These are phyloP conservation scores for Spathaspora boniae DNA, from an alignment of 805 yeast genomes.

Conservation along the genomic window DNA sequence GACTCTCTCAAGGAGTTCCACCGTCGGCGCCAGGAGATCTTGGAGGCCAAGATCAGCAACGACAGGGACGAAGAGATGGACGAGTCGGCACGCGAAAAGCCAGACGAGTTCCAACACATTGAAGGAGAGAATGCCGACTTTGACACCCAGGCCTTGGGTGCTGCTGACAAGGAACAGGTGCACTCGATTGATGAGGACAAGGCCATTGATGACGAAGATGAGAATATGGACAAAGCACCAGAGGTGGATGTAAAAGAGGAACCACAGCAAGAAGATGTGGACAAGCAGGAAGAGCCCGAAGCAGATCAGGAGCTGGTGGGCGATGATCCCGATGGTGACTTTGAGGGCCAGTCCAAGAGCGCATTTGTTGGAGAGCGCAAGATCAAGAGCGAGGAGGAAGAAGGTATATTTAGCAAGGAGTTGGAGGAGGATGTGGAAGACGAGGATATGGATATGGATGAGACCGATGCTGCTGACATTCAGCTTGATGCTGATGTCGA, in stretches of 20 bases:
- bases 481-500: slow-evolving; percentile 11
- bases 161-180: slow-evolving; percentile 75
- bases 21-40: slow-evolving; percentile 83
- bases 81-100: slow-evolving; percentile 58
- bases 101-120: slow-evolving; percentile 83
- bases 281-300: slow-evolving; percentile 22
- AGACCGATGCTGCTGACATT: slow-evolving; percentile 14
- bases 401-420: slow-evolving; percentile 3
- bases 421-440: slow-evolving; percentile 11
- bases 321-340: slow-evolving; percentile 36
- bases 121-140: slow-evolving; percentile 74
- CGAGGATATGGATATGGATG: slow-evolving; percentile 17
- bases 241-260: slow-evolving; percentile 27
- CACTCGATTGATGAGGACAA: slow-evolving; percentile 74
- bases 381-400: slow-evolving; percentile 18
- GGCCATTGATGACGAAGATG: slow-evolving; percentile 72
- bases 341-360: slow-evolving; percentile 48
- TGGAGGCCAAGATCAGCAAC: slow-evolving; percentile 51
- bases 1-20: slow-evolving; percentile 90
- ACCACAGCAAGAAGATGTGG: slow-evolving; percentile 26
- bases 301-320: slow-evolving; percentile 28
- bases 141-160: slow-evolving; percentile 91
- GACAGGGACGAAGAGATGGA: slow-evolving; percentile 50
- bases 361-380: slow-evolving; percentile 50
- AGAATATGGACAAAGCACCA: slow-evolving; percentile 19